phyloP scores from a whole-genome alignment of 352 stramenopile species.

The Hyaloperonospora brassicae region DNA sequence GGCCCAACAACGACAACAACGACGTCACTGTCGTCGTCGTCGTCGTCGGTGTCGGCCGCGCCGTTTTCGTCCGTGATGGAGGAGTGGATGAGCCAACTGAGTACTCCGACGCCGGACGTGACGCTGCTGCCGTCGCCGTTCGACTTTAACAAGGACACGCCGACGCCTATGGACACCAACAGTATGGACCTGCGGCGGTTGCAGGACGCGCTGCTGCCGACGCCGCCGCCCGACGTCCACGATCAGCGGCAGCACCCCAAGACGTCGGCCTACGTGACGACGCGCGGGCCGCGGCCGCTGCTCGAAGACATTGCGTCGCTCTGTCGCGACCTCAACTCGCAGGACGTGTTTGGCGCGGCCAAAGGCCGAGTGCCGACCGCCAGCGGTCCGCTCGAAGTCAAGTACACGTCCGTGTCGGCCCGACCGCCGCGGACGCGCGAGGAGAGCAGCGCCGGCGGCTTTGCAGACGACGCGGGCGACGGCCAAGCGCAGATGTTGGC shows the following conservation, averaged over 20 bases:
- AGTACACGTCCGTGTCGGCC: slow-evolving; percentile 18
- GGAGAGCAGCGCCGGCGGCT: slow-evolving; percentile 26
- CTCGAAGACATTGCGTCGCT: slow-evolving; percentile 74
- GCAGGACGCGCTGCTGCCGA: slow-evolving; percentile 66
- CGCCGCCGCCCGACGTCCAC: slow-evolving; percentile 48
- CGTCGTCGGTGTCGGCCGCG: slow-evolving; percentile 27
- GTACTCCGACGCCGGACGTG: slow-evolving; percentile 71
- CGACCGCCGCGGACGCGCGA: slow-evolving; percentile 24
- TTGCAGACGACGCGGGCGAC: slow-evolving; percentile 27
- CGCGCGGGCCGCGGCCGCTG: slow-evolving; percentile 38
- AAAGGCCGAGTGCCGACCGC: slow-evolving; percentile 20
- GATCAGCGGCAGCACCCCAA: slow-evolving; percentile 57
- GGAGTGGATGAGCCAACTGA: slow-evolving; percentile 74
- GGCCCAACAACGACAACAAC: too few species aligned
- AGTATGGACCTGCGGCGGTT: slow-evolving; percentile 63
- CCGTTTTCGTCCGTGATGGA: slow-evolving; percentile 67
- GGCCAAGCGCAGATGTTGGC: slow-evolving; percentile 24
- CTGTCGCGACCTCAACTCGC: slow-evolving; percentile 67
- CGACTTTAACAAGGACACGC: slow-evolving; percentile 70
- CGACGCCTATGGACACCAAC: slow-evolving; percentile 59
- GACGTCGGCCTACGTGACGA: slow-evolving; percentile 49
- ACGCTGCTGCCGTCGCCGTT: slow-evolving; percentile 70
- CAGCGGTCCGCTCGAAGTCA: slow-evolving; percentile 21
- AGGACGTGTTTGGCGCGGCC: slow-evolving; percentile 35
- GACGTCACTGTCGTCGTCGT: too few species aligned